Base-by-base conservation (phyloP, 2,329 filamentous ascomycete genomes). In the Truncatella angustata region DNA sequence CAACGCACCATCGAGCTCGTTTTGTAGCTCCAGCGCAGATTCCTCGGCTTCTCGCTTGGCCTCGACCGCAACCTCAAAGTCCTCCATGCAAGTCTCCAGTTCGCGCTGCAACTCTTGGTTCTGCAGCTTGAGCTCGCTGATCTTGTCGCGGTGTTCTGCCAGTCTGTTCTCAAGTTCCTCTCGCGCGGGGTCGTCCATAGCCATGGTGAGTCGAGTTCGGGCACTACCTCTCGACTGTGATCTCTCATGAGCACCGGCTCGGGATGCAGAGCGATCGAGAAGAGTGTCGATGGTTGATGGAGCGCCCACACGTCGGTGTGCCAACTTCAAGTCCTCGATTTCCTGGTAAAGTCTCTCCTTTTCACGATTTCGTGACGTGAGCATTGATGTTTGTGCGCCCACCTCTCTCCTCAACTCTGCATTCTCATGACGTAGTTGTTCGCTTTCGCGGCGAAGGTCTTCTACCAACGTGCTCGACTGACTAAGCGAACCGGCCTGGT, bases 271-370 rank as follows among this genome's bases (percentile, higher is more conserved):
- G n/a, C 94, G 85, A 54, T 97, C 94, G 28, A 97, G 82, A 39
- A 97, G 88, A 66, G 91, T 96, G 65, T 97, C 94, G 5, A 93
- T 85, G 1, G 91, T 83, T 0, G 82, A 84, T 0, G 80, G 78
- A 1, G 80, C 78, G 4, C 80, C 88, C 26, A 83, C 84, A 56
- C 90, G 85, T 50, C 91, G 86, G 58, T 91, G 87, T 2, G 88
- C 85, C 62, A 97, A 84, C 72, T 97, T 99, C 56, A 99, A 78
- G 56, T 97, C 92, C 70, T 99, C 94, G 56, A 97, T 97, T 67
- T 99, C 93, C 66, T 96, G 91, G 68, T 97, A 96, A 7, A 99
- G 78, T 4, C 91, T 85, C 66, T 97, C 92, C 66, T 96, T 95
- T 66, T 99, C 94, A 23, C 91, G 88, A 64, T 97, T 97, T 21